These are phyloP conservation scores for Aspergillus fructus DNA, from an alignment of 2,329 filamentous ascomycete species.

Conservation along the genomic window DNA sequence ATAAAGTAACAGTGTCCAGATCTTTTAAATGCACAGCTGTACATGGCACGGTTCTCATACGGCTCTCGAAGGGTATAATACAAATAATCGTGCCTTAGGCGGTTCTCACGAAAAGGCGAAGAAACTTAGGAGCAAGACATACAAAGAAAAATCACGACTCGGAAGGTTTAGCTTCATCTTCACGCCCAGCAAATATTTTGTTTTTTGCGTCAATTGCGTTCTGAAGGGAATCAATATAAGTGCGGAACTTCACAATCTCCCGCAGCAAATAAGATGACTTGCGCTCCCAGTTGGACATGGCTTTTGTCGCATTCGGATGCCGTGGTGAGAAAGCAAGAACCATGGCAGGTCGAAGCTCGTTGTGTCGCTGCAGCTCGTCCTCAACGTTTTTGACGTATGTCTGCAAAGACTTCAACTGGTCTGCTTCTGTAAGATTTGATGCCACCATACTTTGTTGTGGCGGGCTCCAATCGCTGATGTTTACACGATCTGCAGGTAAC, in stretches of 20 bases:
- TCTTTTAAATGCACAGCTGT: not conserved
- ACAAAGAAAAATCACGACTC: constrained; percentile 4
- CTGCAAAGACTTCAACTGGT: constrained; percentile 74
- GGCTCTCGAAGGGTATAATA: constrained; percentile 5
- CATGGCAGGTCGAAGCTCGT: constrained; percentile 83
- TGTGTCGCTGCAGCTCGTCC: constrained; percentile 80
- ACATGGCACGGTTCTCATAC: not conserved
- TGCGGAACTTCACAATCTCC: constrained; percentile 95
- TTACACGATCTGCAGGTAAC: constrained; percentile 79
- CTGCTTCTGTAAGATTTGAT: constrained; percentile 72
- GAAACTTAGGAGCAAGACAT: not conserved
- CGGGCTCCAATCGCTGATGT: constrained; percentile 84
- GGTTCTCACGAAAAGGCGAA: not conserved
- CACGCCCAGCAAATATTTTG: constrained; percentile 59
- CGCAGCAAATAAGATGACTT: constrained; percentile 88
- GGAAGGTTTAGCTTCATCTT: constrained; percentile 3
- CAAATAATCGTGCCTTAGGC: not conserved
- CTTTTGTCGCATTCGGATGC: constrained; percentile 74
- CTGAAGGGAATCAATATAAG: constrained; percentile 83
- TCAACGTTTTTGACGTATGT: constrained; percentile 84
- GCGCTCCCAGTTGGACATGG: constrained; percentile 95
- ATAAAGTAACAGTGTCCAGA: not conserved
- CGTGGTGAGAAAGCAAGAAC: constrained; percentile 84
- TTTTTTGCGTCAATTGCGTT: constrained; percentile 68
- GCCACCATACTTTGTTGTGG: constrained; percentile 88